phyloP scores from a whole-genome alignment of 2,329 filamentous ascomycete species.

The Phymatotrichopsis omnivora region DNA sequence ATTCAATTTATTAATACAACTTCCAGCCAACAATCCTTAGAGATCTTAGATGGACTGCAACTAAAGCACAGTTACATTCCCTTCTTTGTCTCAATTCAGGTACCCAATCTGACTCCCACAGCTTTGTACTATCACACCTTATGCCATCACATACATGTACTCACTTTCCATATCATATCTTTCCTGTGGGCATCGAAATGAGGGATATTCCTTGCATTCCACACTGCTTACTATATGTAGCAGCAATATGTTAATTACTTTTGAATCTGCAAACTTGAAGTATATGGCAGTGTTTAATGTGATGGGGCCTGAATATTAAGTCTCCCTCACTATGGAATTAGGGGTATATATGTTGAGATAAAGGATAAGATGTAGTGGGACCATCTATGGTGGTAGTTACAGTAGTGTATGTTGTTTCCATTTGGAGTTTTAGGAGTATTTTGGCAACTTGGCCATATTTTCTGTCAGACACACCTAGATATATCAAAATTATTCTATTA shows the following conservation, averaged over 20 bases:
- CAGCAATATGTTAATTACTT: slow-evolving; percentile 45
- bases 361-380: slow-evolving; percentile 41
- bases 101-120: slow-evolving; percentile 23
- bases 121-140: slow-evolving; percentile 34
- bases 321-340: slow-evolving; percentile 9
- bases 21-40: slow-evolving; percentile 41
- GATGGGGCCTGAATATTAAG: slow-evolving; percentile 49
- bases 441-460: slow-evolving; percentile 50
- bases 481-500: slow-evolving; percentile 46
- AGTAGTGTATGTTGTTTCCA: slow-evolving; percentile 45
- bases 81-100: slow-evolving; percentile 9
- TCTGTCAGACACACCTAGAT: slow-evolving; percentile 40
- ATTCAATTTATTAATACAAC: too few species aligned
- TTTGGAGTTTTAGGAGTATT: slow-evolving; percentile 49
- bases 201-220: slow-evolving; percentile 30
- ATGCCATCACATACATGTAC: slow-evolving; percentile 29
- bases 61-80: slow-evolving; percentile 34
- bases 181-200: slow-evolving; percentile 32
- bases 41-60: slow-evolving; percentile 45
- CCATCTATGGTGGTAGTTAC: slow-evolving; percentile 48
- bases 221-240: slow-evolving; percentile 40
- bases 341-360: slow-evolving; percentile 27
- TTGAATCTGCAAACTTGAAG: slow-evolving; percentile 37
- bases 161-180: slow-evolving; percentile 31
- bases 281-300: slow-evolving; percentile 48